phyloP scores from a whole-genome alignment of 129 eudicot genomes.

The Saussurea involucrata region DNA sequence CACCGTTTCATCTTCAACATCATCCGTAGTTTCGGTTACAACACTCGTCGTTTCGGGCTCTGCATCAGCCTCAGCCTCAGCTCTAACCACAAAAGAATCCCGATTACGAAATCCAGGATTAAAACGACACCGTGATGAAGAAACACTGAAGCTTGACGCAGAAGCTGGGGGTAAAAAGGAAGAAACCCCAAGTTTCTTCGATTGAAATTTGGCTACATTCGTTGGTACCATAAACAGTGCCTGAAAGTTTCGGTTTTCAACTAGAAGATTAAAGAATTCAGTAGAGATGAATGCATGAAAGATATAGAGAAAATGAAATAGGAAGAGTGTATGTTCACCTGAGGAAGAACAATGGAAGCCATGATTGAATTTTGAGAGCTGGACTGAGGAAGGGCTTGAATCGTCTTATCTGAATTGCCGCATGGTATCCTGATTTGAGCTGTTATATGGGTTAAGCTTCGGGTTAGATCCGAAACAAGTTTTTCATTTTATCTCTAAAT shows the following conservation, averaged over 20 bases:
- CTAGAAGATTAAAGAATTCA: neutral
- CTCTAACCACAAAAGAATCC: conserved; percentile 43
- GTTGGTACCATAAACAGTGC: conserved; percentile 41
- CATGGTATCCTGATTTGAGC: neutral
- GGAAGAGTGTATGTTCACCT: conserved; percentile 30
- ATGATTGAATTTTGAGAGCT: conserved; percentile 24
- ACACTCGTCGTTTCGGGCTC: conserved; percentile 7
- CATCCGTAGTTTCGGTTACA: conserved; percentile 24
- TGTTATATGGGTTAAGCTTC: conserved; percentile 6
- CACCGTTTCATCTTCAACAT: conserved; percentile 21
- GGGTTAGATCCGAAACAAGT: neutral
- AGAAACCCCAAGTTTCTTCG: conserved; percentile 36
- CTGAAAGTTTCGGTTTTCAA: conserved; percentile 23
- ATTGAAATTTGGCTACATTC: conserved; percentile 23
- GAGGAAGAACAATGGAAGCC: conserved; percentile 56
- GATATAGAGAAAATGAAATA: conserved; percentile 4
- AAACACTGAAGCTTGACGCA: conserved; percentile 6
- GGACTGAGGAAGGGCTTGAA: conserved; percentile 2
- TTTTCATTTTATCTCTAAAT: neutral
- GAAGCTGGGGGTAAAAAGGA: conserved; percentile 16
- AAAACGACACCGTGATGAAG: conserved; percentile 8
- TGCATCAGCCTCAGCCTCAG: conserved; percentile 35
- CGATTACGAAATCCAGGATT: neutral
- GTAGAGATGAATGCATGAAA: neutral
- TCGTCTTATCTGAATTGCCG: conserved; percentile 24